Base-by-base conservation (phyloP, 2,329 filamentous ascomycete genomes). In the Xylaria sp. region DNA sequence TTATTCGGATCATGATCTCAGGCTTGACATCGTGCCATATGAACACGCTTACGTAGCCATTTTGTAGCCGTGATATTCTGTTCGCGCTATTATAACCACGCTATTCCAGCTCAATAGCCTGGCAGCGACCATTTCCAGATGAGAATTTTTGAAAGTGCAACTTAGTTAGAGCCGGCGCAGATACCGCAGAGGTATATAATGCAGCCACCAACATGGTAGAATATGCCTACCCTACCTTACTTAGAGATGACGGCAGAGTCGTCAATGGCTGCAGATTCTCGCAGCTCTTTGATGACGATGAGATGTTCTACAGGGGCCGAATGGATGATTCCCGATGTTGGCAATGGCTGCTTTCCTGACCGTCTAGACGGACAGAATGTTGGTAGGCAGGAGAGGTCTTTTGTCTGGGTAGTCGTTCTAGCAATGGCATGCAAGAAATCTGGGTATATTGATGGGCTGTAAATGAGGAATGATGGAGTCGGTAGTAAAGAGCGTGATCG, bases 81-180 rank as follows among this genome's bases (percentile, higher is more conserved):
- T 25, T 51, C 13, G 13, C 48, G 48, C 48, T 46, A 25, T 51
- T 25, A 20, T 20, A 25, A 20, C 20, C 10, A 23, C 5, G 23
- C 20, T 51, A 25, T 51, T 25, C 20, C 48, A 23, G 20, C 48
- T 51, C 48, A 51, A 51, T 51, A 51, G 48, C 48, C 8, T 51
- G 12, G 48, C 48, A 51, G n/a, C 23, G n/a, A 23, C 48, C 48
- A 28, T 51, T 51, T 51, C 44, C 18, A 20, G 1, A n/a, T n/a
- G 44, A 46, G 8, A 46, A 46, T 46, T 4, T 46, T 46, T 46
- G 18, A 46, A 46, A 46, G 41, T 46, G 41, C 39, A 41, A 12
- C 39, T 41, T 41, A 12, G 39, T 41, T 41, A 41, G 39, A 41
- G 12, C 39, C 15, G 10, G 10, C 9, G 15, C 15, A 41, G 39